phyloP scores from a whole-genome alignment of 139 green algal species.

The Asterochloris sp. region DNA sequence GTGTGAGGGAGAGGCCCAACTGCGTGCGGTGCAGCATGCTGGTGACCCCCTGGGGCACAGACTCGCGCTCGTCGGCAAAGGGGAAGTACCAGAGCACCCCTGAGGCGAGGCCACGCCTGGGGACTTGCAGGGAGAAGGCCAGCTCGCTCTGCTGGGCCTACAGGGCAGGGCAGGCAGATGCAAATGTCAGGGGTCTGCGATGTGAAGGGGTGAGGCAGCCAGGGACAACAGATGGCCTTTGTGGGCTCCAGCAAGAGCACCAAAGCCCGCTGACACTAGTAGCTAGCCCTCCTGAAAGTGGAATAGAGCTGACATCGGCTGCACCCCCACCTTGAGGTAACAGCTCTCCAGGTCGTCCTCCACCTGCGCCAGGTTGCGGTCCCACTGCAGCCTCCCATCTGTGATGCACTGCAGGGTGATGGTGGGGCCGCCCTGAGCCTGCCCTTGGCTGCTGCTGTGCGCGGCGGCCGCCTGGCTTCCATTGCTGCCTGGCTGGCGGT shows the following conservation, averaged over 20 bases:
- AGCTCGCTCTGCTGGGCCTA: constrained; percentile 36
- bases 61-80: constrained; percentile 59
- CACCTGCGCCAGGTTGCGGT: constrained; percentile 42
- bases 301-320: too few species aligned
- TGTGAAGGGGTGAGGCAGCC: too few species aligned
- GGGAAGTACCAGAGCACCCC: constrained; percentile 80
- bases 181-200: too few species aligned
- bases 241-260: too few species aligned
- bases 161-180: too few species aligned
- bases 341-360: constrained; percentile 73
- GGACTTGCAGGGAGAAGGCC: constrained; percentile 64
- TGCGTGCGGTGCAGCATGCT: neutral
- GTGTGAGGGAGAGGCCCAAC: neutral
- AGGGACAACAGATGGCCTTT: too few species aligned
- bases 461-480: neutral
- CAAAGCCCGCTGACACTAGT: too few species aligned
- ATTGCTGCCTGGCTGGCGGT: constrained; percentile 11
- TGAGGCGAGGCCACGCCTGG: constrained; percentile 55
- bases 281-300: too few species aligned
- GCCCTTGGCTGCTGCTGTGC: neutral
- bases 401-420: constrained; percentile 50
- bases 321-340: constrained; percentile 39
- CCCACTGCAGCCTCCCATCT: constrained; percentile 29
- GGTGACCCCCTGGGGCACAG: constrained; percentile 39
- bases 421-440: neutral